phyloP scores from a whole-genome alignment of 2,329 filamentous ascomycete genomes.

The Penicillium sp. region DNA sequence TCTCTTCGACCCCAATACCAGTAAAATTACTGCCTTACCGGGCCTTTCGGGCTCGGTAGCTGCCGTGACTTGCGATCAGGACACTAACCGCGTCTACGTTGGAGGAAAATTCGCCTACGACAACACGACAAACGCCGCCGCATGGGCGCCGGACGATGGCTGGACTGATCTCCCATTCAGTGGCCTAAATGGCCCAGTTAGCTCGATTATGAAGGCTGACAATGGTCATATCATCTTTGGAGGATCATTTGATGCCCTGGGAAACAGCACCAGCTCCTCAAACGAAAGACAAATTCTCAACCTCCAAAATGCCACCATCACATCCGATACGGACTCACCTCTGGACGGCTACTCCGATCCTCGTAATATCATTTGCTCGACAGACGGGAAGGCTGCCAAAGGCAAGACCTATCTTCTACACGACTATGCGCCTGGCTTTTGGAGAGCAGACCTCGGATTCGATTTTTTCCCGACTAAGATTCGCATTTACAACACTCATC shows the following conservation, averaged over 20 bases:
- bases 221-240: slow-evolving; percentile 87
- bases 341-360: slow-evolving; percentile 64
- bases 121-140: slow-evolving; percentile 82
- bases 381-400: slow-evolving; percentile 54
- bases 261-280: slow-evolving; percentile 58
- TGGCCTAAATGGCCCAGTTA: slow-evolving; percentile 88
- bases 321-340: slow-evolving; percentile 53
- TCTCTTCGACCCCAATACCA: slow-evolving; percentile 65
- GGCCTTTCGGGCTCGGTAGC: slow-evolving; percentile 77
- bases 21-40: slow-evolving; percentile 61
- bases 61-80: slow-evolving; percentile 70
- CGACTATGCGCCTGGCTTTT: slow-evolving; percentile 67
- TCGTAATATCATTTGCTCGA: slow-evolving; percentile 72
- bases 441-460: slow-evolving; percentile 74
- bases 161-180: slow-evolving; percentile 81
- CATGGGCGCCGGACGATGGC: slow-evolving; percentile 59
- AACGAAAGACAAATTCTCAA: slow-evolving; percentile 71
- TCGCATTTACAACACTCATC: slow-evolving; percentile 76
- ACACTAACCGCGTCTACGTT: slow-evolving; percentile 72
- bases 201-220: slow-evolving; percentile 68
- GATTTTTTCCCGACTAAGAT: slow-evolving; percentile 80
- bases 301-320: slow-evolving; percentile 66
- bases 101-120: slow-evolving; percentile 73
- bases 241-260: slow-evolving; percentile 77
- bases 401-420: slow-evolving; percentile 75